phyloP scores from a whole-genome alignment of 2,329 filamentous ascomycete species.

The Decorospora gaudefroyi region DNA sequence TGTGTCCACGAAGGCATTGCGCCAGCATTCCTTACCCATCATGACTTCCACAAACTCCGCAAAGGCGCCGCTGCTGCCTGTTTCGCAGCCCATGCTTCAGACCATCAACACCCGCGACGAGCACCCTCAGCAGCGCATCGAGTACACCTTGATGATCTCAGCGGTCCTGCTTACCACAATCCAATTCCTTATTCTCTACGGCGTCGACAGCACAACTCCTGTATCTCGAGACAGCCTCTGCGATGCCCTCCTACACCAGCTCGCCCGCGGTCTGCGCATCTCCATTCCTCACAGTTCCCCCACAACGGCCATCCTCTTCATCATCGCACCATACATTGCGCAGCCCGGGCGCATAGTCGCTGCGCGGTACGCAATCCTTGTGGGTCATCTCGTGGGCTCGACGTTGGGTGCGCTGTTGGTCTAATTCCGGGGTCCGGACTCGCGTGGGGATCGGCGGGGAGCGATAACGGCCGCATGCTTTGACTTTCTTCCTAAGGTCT shows the following conservation, averaged over 20 bases:
- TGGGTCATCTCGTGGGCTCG: slow-evolving; percentile 32
- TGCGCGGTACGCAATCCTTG: slow-evolving; percentile 26
- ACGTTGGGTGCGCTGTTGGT: slow-evolving; percentile 25
- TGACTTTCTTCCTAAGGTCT: slow-evolving; percentile 7
- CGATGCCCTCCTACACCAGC: slow-evolving; percentile 13
- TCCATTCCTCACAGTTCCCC: slow-evolving; percentile 29
- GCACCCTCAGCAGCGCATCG: slow-evolving; percentile 7
- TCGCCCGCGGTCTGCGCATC: slow-evolving; percentile 26
- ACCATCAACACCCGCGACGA: neutral
- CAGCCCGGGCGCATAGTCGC: slow-evolving; percentile 20
- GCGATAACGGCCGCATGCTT: slow-evolving; percentile 27
- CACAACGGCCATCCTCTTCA: slow-evolving; percentile 26
- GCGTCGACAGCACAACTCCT: slow-evolving; percentile 10
- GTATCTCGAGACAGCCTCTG: slow-evolving; percentile 1
- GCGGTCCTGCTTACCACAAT: slow-evolving; percentile 17
- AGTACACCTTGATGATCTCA: slow-evolving; percentile 6
- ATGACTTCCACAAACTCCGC: slow-evolving; percentile 8
- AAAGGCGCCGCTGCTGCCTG: slow-evolving; percentile 12
- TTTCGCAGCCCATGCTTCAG: slow-evolving; percentile 1
- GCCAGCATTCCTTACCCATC: no score
- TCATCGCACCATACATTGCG: slow-evolving; percentile 26
- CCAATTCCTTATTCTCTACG: slow-evolving; percentile 27
- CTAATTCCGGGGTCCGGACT: slow-evolving; percentile 16
- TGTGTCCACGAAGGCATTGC: no score
- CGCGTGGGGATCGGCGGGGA: slow-evolving; percentile 7